Evolutionary conservation across 2,329 filamentous ascomycete species (phyloP).

Genomic region (Calonectria naviculata): DNA sequence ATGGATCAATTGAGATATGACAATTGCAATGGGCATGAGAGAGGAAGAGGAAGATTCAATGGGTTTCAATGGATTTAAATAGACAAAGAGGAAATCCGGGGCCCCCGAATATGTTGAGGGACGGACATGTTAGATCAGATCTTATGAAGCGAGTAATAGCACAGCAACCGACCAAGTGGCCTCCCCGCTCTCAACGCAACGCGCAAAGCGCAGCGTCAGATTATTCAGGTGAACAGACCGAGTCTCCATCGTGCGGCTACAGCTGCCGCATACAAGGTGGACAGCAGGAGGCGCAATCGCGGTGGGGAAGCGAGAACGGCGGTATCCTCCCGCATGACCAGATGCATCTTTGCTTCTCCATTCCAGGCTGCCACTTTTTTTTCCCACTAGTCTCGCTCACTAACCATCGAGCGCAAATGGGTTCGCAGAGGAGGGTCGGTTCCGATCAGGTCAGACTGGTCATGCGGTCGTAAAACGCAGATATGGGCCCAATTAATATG

Average conservation of each 20-base stretch:
- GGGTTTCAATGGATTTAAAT: background rate
- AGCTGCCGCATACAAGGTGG: slow-evolving; percentile 16
- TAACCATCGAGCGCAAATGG: background rate
- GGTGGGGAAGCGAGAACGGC: slow-evolving; percentile 3
- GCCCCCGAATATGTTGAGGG: background rate
- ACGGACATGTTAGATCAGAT: background rate
- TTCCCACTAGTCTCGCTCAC: background rate
- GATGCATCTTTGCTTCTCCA: slow-evolving; percentile 1
- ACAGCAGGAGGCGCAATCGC: background rate
- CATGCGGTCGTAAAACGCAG: background rate
- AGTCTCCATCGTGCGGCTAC: slow-evolving; percentile 30
- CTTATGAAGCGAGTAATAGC: background rate
- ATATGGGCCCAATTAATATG: background rate
- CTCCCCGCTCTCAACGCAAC: slow-evolving; percentile 21
- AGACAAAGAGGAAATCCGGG: background rate
- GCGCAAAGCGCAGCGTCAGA: background rate
- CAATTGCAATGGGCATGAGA: background rate
- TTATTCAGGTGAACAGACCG: slow-evolving; percentile 9
- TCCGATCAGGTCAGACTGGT: background rate
- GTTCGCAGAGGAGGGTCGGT: background rate
- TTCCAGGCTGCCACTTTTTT: slow-evolving; percentile 26
- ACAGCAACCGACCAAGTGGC: background rate
- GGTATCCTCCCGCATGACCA: background rate
- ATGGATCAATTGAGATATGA: background rate
- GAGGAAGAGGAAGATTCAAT: background rate